Base-by-base conservation (phyloP, 2,329 filamentous ascomycete genomes). In the Blastomyces parvus region DNA sequence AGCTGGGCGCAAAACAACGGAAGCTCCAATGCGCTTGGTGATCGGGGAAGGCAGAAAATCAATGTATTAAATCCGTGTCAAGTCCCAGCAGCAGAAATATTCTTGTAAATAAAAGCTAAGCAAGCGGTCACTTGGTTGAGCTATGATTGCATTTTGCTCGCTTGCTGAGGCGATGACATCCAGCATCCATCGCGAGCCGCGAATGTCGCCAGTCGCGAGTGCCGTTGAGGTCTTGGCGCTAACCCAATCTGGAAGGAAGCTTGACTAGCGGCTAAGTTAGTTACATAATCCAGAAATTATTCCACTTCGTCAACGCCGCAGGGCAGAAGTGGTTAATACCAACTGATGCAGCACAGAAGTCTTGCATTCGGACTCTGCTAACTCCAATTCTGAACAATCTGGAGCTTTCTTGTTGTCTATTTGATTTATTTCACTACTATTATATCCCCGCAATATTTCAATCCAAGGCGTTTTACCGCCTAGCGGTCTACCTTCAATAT, bases 401-500 rank as follows among this genome's bases (percentile, higher is more conserved):
- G 27, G 17, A 46, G 27, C 17, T 27, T 30, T 17, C 6, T 17
- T 33, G 11, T 22, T 48, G 8, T 8, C 33, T 36, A 11, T 44
- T 30, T 59, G 9, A 19, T 44, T n/a, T 17, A 30, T 40, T 17
- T 17, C 22, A n/a, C 56, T 25, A 2, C 2, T 14, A 17, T 14
- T 11, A 8, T 11, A 11, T 3, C 19, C 44, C 19, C 13, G 59
- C 38, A 17, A 19, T 44, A 36, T 61, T 25, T 22, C 8, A 33
- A 9, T 38, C 25, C 30, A 61, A 60, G 30, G 53, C 33, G 19
- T 14, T 59, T 46, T 50, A 53, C 60, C 65, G 64, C 65, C 59
- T 50, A 65, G 67, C 70, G 74, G 72, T 72, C 72, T 11, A 69
- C 69, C 70, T 71, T 75, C 72, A 78, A 74, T 57, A 80, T 80